Evolutionary conservation across 345 rosid species (phyloP), one percentile per base, ranked within the genome.

Genomic region (Eucalyptus coolabah): DNA sequence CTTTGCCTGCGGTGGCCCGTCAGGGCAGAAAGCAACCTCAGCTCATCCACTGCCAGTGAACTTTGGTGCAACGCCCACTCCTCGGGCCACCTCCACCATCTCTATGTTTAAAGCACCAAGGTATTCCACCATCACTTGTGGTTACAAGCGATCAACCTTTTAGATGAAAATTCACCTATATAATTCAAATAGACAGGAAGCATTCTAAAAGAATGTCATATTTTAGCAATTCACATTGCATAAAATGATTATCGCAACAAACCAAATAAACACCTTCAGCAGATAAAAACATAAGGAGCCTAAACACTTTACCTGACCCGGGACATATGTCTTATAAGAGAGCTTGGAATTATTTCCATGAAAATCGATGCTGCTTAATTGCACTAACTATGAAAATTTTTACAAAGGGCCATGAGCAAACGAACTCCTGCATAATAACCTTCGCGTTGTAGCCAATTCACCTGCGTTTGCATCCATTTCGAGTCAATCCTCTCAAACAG

Each of bases 41-140:
- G 98, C 99, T 91, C 99, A 97, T 86, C 98, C 99, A 80, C 99
- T 98, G 77, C 99, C 98, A 0, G 98, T 97, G 90, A 97, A 97
- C 92, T 98, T 98, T 7, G 98, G 93, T 3, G 98, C 96, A 87
- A 97, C 97, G 12, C 98, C 98, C 26, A 94, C 92, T 83, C 93
- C 93, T 86, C 97, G 93, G 42, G 96, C 98, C 28, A 96, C 92
- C 90, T 96, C 98, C 94, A 97, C 97, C 98, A 98, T 97, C 92
- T 98, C 94, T 89, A 96, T 92, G 94, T 96, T 97, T 88, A 96
- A 32, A 23, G 92, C 93, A 82, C 98, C 95, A 16, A 97, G 93
- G 90, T 92, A 94, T 21, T 95, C n/a, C n/a, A n/a, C n/a, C n/a
- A n/a, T n/a, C n/a, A 67, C 81, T 32, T 34, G 81, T 9, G 56